phyloP scores from a whole-genome alignment of 2,329 filamentous ascomycete genomes.

The Calonectria leucothoes region DNA sequence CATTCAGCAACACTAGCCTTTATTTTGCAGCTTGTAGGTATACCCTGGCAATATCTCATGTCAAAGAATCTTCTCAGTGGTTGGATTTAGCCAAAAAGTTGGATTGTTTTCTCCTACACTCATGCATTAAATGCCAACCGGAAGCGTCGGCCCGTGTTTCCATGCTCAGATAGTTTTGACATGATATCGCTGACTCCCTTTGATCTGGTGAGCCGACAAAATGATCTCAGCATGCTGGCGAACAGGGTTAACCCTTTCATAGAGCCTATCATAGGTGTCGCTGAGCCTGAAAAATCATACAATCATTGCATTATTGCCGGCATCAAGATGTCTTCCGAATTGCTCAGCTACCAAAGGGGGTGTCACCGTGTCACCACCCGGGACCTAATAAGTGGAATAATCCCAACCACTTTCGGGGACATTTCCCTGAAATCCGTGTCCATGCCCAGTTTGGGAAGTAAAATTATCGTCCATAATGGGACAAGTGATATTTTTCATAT shows the following conservation, averaged over 20 bases:
- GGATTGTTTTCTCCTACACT: background rate
- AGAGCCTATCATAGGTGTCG: background rate
- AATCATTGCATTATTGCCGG: background rate
- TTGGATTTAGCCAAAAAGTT: background rate
- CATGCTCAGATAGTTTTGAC: background rate
- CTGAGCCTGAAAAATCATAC: background rate
- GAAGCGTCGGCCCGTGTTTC: slow-evolving; percentile 5
- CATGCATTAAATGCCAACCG: too few relatives aligned
- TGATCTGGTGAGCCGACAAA: background rate
- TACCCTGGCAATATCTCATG: background rate
- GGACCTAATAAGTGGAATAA: background rate
- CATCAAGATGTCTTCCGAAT: background rate
- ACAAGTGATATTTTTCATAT: background rate
- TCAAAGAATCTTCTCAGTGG: background rate
- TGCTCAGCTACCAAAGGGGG: background rate
- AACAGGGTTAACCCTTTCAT: background rate
- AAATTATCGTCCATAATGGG: background rate
- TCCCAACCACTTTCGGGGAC: background rate
- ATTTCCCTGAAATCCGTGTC: background rate
- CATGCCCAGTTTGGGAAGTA: background rate
- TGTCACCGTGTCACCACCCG: background rate
- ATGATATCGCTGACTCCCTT: background rate
- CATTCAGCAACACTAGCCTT: background rate
- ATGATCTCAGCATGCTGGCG: background rate
- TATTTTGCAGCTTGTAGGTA: background rate